Evolutionary conservation across 2,329 filamentous ascomycete species (phyloP).

Genomic region (Colletotrichum plurivorum): DNA sequence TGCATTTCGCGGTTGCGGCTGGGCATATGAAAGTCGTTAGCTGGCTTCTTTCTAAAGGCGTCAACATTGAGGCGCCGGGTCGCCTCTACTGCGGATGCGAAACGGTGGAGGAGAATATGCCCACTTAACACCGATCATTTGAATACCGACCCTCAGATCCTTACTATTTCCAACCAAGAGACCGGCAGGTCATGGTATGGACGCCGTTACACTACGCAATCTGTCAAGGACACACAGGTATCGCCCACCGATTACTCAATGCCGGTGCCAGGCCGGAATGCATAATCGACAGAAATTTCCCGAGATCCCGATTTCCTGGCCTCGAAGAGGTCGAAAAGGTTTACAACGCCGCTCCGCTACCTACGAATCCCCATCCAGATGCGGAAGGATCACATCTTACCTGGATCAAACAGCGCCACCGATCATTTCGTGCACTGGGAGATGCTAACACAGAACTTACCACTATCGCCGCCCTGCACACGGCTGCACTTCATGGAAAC

Average conservation of each 20-base stretch:
- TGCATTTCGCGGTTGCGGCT: neutral
- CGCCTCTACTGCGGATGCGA: neutral
- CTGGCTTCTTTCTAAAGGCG: neutral
- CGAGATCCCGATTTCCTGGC: neutral
- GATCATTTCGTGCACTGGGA: too few relatives aligned
- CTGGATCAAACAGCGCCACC: too few relatives aligned
- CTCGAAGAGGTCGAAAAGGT: neutral
- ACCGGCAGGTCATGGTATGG: neutral
- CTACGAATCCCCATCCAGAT: too few relatives aligned
- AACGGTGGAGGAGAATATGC: neutral
- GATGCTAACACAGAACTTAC: neutral
- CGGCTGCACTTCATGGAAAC: neutral
- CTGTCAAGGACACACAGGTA: neutral
- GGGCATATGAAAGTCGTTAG: neutral
- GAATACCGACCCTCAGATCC: neutral
- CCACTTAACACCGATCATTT: too few relatives aligned
- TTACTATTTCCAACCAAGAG: neutral
- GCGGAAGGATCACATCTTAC: too few relatives aligned
- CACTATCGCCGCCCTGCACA: neutral
- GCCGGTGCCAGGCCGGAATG: neutral
- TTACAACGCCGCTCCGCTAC: too few relatives aligned
- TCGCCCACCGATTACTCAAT: neutral
- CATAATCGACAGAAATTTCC: accelerated
- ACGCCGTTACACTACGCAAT: constrained; percentile 1
- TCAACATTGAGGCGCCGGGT: neutral